phyloP scores from a whole-genome alignment of 768 basidiomycete species.

The Dioszegia aurantiaca region DNA sequence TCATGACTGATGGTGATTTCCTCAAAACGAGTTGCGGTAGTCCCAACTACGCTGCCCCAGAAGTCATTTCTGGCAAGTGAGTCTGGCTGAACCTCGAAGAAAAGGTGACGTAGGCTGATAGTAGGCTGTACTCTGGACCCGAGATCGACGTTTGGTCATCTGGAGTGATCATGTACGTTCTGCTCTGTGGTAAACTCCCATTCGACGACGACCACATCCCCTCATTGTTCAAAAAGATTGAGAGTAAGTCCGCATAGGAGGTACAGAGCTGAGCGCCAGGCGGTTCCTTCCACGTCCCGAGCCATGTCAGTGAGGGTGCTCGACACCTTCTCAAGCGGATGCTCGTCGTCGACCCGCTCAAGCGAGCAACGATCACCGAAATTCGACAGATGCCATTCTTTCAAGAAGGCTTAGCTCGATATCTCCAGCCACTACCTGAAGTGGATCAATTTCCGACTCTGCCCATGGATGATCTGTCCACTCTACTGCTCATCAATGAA shows the following conservation, averaged over 20 bases:
- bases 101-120: too few species aligned
- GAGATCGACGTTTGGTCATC: conserved; percentile 99
- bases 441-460: conserved; percentile 44
- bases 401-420: conserved; percentile 75
- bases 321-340: conserved; percentile 76
- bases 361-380: conserved; percentile 87
- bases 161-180: conserved; percentile 97
- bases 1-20: conserved; percentile 94
- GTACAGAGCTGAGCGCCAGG: conserved; percentile 55
- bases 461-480: conserved; percentile 40
- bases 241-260: conserved; percentile 56
- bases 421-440: conserved; percentile 74
- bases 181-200: conserved; percentile 90
- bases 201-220: conserved; percentile 98
- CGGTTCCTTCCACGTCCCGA: conserved; percentile 80
- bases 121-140: conserved; percentile 81
- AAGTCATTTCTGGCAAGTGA: conserved; percentile 86
- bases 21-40: conserved; percentile 96
- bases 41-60: conserved; percentile 97
- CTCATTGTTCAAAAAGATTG: conserved; percentile 87
- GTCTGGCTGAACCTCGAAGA: conserved; percentile 18
- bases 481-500: conserved; percentile 41
- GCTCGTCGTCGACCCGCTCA: conserved; percentile 91
- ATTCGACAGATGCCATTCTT: conserved; percentile 91
- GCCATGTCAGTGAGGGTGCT: conserved; percentile 74